Base-by-base conservation (phyloP, 2,329 filamentous ascomycete species). In the Raffaelea ambrosiae region DNA sequence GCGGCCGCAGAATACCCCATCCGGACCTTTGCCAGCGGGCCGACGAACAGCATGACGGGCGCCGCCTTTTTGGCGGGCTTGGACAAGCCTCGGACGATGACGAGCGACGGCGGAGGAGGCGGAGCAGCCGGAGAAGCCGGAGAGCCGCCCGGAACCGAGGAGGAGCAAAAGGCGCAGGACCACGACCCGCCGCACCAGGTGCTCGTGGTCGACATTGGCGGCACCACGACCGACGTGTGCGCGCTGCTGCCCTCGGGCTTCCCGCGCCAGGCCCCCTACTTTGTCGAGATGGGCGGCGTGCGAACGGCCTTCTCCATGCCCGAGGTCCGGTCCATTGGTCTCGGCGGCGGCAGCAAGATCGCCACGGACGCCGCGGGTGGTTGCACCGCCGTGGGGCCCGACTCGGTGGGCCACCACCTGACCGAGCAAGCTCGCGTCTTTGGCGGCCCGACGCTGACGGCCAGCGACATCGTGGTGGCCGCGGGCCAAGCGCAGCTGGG, bases 221-320 rank as follows among this genome's bases (percentile, higher is more conserved):
- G 81, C 3, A 85, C 81, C 0, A 84, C 80, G 0, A 76, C 79
- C 0, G 81, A 84, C 53, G 76, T 83, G 11, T 79, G 81, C 0
- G 61, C 82, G 0, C 60, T 84, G 4, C 68, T 81, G 7, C 69
- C 73, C 0, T 83, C 76, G 43, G 81, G 81, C 0, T 80, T 84
- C 46, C 81, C 81, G 0, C 69, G 79, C 29, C 77, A 83, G 57
- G 74, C 77, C 41, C 74, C 78, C 9, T 76, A 77, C 0, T 83
- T 79, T 51, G 80, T 75, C 23, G 73, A 81, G 31, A 64, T 84
- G 2, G 75, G 74, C 0, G 81, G 81, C 0, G 76, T 84, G 2
- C 68, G 77, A 4, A 79, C 79, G 63, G 83, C 83, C 55, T 75
- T 75, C 57, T 68, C 71, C 36, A 77, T 64, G 47, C 77, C 77